Conservation (phyloP, 441 rosid species). For the Aleurites moluccanus region DNA sequence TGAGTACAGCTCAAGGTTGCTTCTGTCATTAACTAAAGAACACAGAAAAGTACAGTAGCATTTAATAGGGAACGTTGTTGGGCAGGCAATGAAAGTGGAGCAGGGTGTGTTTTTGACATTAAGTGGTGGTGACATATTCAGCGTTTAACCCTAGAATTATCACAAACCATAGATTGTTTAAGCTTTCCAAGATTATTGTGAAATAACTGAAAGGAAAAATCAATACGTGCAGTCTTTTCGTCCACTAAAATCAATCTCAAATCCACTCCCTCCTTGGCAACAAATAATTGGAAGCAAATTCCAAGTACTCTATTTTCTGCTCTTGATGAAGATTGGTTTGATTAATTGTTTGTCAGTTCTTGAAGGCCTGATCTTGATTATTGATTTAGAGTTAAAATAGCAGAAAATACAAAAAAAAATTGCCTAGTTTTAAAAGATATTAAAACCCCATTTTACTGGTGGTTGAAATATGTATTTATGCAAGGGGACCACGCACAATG, state of each 20-base stretch:
- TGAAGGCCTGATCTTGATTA: constrained; percentile 8
- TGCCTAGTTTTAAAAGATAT: constrained; percentile 27
- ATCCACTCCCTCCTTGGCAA: background rate
- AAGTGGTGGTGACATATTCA: background rate
- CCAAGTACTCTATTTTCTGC: constrained; percentile 1
- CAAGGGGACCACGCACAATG: constrained; percentile 34
- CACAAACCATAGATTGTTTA: background rate
- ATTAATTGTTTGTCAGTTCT: constrained; percentile 24
- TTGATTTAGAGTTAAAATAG: constrained; percentile 10
- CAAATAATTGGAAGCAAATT: constrained; percentile 36
- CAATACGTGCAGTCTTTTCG: constrained; percentile 27
- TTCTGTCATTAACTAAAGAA: background rate
- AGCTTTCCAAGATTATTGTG: background rate
- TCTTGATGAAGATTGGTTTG: constrained; percentile 38
- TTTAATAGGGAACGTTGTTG: background rate
- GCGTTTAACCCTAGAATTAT: background rate
- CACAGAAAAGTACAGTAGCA: background rate
- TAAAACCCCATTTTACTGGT: constrained; percentile 13
- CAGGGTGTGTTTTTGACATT: background rate
- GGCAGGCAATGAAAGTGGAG: background rate
- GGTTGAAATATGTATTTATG: constrained; percentile 31
- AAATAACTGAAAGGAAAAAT: constrained; percentile 16
- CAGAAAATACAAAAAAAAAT: constrained; percentile 28
- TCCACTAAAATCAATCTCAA: constrained; percentile 22
- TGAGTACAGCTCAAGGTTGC: background rate